Conservation (phyloP, 1,284 basidiomycete species). For the Tetrapyrgos nigripes region DNA sequence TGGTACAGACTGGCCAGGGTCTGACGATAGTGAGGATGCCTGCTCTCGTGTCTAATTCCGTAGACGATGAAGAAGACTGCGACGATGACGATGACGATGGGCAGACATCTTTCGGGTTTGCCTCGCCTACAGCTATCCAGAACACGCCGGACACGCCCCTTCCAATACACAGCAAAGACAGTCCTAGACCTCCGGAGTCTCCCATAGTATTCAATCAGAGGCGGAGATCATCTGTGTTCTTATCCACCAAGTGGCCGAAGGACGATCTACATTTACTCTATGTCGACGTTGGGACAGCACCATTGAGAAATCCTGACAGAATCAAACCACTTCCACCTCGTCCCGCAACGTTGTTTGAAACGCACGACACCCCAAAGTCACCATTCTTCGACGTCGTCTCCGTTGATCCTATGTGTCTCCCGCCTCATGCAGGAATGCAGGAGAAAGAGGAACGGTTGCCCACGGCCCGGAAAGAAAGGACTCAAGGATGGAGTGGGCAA, state of each 20-base stretch:
- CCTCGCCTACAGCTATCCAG: too few relatives aligned
- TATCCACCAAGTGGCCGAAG: too few relatives aligned
- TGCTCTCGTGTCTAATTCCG: too few relatives aligned
- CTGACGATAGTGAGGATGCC: background rate
- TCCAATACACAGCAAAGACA: background rate
- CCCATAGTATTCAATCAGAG: background rate
- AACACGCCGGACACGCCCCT: too few relatives aligned
- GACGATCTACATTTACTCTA: background rate
- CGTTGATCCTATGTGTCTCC: background rate
- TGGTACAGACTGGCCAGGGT: too few relatives aligned
- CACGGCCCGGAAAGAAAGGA: background rate
- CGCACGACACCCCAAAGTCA: background rate
- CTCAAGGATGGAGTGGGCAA: conserved; percentile 31
- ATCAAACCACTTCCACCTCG: background rate
- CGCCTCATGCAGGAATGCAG: background rate
- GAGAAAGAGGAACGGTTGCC: background rate
- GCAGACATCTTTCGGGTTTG: too few relatives aligned
- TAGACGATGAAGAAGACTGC: background rate
- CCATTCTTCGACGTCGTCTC: background rate
- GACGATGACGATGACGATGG: background rate
- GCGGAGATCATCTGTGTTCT: background rate
- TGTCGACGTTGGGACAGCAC: too few relatives aligned
- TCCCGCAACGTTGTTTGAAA: background rate
- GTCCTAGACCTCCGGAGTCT: background rate
- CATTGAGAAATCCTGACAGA: too few relatives aligned